Evolutionary conservation across 1,284 basidiomycete species (phyloP).

Genomic region (Abortiporus biennis): DNA sequence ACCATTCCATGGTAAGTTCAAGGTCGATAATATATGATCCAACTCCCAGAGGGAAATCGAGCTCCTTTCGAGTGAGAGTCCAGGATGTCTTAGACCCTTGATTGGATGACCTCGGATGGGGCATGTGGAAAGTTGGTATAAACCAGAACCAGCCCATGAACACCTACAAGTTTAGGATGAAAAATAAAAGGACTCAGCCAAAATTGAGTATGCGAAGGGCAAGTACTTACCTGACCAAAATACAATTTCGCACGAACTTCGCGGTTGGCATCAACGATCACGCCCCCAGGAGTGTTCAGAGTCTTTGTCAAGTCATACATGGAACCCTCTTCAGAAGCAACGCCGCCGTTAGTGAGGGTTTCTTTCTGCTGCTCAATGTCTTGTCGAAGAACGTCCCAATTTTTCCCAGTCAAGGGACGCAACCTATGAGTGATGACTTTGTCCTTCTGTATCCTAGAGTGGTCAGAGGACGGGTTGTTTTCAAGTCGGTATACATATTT

Average conservation of each 20-base stretch:
- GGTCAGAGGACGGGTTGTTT: background rate
- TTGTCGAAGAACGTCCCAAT: conserved; percentile 36
- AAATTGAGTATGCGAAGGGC: background rate
- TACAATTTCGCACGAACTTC: conserved; percentile 79
- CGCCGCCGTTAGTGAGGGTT: conserved; percentile 18
- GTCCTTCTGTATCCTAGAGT: conserved; percentile 24
- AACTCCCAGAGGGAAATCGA: conserved; percentile 74
- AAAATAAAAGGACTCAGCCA: background rate
- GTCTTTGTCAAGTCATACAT: conserved; percentile 32
- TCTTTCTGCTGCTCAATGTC: conserved; percentile 23
- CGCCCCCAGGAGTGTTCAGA: conserved; percentile 30
- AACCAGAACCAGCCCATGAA: conserved; percentile 83
- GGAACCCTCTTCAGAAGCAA: conserved; percentile 36
- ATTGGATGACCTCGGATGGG: conserved; percentile 29
- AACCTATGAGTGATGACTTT: conserved; percentile 39
- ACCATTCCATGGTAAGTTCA: conserved; percentile 37
- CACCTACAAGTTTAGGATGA: conserved; percentile 32
- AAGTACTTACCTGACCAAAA: conserved; percentile 54
- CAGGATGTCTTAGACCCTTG: conserved; percentile 23
- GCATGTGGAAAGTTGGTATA: conserved; percentile 76
- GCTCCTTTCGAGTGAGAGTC: conserved; percentile 47
- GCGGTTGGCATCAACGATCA: conserved; percentile 61
- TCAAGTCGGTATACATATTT: background rate
- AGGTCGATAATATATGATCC: conserved; percentile 64
- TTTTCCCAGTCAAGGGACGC: conserved; percentile 35